A percentile compares a stretch with the other conserved stretches of the same genome.
Evolutionary conservation across 2,329 filamentous ascomycete species (phyloP).

Genomic region (Eurotiales sp.): DNA sequence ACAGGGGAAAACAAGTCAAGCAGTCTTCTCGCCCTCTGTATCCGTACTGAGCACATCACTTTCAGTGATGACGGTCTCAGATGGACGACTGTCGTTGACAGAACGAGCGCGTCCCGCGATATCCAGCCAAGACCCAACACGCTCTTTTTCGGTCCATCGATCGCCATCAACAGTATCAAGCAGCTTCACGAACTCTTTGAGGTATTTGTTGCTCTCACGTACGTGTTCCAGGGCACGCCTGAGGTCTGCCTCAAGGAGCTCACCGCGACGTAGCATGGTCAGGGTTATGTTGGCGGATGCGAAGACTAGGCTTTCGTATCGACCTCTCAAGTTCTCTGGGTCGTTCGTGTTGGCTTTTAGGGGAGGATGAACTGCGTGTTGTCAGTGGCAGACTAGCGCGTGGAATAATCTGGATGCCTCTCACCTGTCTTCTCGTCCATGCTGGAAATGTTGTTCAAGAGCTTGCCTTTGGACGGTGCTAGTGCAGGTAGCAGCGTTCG

Average conservation of each 20-base stretch:
- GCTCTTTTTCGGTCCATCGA: not conserved
- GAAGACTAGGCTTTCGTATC: not conserved
- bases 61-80: not conserved
- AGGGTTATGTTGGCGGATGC: slow-evolving; percentile 3
- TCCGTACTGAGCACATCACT: not conserved
- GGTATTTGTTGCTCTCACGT: not conserved
- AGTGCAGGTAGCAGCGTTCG: no score
- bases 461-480: not conserved
- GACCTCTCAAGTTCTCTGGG: not conserved
- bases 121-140: not conserved
- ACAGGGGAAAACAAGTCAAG: no score
- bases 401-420: not conserved
- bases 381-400: not conserved
- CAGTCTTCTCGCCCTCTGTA: no score
- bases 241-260: slow-evolving; percentile 2
- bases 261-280: slow-evolving; percentile 7
- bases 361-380: not conserved
- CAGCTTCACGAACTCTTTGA: not conserved
- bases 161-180: slow-evolving; percentile 1
- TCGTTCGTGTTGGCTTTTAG: not conserved
- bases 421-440: not conserved
- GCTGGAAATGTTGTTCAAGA: no score
- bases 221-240: not conserved
- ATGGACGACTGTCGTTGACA: not conserved
- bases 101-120: not conserved